phyloP scores from a whole-genome alignment of 164 flowering plant species.

The Cinnamomum chago region DNA sequence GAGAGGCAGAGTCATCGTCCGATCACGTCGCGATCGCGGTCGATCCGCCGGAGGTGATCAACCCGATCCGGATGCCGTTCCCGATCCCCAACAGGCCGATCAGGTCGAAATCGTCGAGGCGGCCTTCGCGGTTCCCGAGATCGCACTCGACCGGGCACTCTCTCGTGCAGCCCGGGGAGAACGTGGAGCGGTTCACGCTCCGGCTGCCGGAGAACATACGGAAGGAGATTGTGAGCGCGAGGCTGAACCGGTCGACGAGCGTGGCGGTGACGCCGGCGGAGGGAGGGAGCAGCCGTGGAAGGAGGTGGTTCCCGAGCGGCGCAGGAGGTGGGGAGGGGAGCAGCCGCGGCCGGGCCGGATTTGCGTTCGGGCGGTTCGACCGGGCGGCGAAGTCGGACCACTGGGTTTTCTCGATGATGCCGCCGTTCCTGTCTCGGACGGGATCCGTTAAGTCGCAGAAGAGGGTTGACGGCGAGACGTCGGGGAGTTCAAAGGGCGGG shows the following conservation, averaged over 20 bases:
- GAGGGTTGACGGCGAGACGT: constrained; percentile 24
- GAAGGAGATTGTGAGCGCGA: constrained; percentile 35
- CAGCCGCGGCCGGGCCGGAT: background rate
- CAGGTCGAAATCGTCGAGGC: constrained; percentile 28
- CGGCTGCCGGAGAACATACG: constrained; percentile 53
- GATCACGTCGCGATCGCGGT: constrained; percentile 4
- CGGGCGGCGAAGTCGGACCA: constrained; percentile 39
- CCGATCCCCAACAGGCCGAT: constrained; percentile 36
- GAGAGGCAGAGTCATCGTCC: background rate
- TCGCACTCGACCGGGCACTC: constrained; percentile 91
- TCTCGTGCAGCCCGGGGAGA: constrained; percentile 48
- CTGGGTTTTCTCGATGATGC: constrained; percentile 48
- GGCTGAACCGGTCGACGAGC: constrained; percentile 43
- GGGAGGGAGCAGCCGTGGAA: constrained; percentile 9
- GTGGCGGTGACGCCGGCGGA: constrained; percentile 14
- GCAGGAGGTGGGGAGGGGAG: background rate
- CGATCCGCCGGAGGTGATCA: background rate
- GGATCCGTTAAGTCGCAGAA: constrained; percentile 37
- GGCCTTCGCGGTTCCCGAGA: constrained; percentile 29
- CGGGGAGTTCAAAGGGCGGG: background rate
- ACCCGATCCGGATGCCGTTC: background rate
- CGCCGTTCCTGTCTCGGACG: constrained; percentile 45
- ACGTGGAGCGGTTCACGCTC: constrained; percentile 56
- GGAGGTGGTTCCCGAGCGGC: background rate
- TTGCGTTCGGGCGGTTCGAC: constrained; percentile 20